These are phyloP conservation scores for Scedosporium boydii DNA, from an alignment of 2,329 filamentous ascomycete species.

Conservation along the genomic window DNA sequence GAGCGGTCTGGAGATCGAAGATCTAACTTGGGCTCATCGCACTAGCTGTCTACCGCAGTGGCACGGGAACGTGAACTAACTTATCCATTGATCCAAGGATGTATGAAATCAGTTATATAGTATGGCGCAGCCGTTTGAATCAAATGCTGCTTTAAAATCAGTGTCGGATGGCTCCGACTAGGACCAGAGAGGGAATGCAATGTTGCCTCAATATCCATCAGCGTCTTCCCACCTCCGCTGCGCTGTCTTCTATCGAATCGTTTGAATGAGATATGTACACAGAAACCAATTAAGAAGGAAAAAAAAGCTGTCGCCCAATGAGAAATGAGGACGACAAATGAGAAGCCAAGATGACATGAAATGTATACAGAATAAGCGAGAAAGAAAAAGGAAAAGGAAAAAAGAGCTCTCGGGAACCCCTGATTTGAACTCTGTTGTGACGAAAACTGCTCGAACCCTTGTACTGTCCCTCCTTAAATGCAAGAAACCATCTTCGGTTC, in stretches of 20 bases:
- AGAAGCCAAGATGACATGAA: background rate
- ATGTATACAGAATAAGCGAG: background rate
- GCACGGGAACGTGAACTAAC: background rate
- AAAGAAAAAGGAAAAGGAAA: background rate
- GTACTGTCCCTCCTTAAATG: background rate
- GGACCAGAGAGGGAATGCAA: background rate
- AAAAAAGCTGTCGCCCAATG: background rate
- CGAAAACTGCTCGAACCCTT: background rate
- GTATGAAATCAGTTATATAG: background rate
- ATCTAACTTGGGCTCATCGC: background rate
- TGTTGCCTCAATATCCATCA: background rate
- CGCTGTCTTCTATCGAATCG: background rate
- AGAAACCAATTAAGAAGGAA: background rate
- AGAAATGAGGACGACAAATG: background rate
- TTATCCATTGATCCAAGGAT: background rate
- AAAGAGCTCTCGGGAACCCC: background rate
- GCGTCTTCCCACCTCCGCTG: background rate
- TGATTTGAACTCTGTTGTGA: background rate
- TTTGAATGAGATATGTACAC: constrained; percentile 1
- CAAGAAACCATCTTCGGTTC: no score
- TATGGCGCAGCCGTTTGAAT: background rate
- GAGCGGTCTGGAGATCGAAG: constrained; percentile 8
- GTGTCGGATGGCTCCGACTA: background rate
- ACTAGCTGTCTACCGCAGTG: background rate
- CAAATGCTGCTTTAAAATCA: background rate